Conservation (phyloP, 306 rosid genomes). For the Pachyrhizus erosus region DNA sequence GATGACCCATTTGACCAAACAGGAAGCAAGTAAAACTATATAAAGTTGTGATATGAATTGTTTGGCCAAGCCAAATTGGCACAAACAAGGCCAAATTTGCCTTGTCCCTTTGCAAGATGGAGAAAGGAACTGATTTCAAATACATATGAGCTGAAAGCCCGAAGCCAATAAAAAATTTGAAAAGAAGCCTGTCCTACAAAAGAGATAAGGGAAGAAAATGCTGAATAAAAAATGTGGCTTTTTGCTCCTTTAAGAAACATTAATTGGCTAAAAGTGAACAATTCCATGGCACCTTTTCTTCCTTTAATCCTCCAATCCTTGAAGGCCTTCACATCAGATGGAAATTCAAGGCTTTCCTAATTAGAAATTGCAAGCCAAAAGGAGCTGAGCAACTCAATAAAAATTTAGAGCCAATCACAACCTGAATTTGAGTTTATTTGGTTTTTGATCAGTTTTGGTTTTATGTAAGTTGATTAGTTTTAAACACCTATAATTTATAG, state of each 20-base stretch:
- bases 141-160: neutral
- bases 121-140: slow-evolving; percentile 15
- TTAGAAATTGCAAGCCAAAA: slow-evolving; percentile 14
- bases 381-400: neutral
- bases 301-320: neutral
- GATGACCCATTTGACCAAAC: neutral
- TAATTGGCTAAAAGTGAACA: neutral
- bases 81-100: neutral
- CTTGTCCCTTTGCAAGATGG: neutral
- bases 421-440: slow-evolving; percentile 1
- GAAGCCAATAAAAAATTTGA: neutral
- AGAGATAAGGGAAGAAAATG: neutral
- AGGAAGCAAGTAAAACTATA: slow-evolving; percentile 4
- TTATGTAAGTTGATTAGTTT: slow-evolving; percentile 15
- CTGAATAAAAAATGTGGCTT: neutral
- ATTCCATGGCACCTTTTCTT: neutral
- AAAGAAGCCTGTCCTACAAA: neutral
- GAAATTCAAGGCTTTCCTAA: neutral
- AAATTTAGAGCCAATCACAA: slow-evolving; percentile 1
- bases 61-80: slow-evolving; percentile 2
- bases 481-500: neutral
- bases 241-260: neutral
- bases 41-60: neutral
- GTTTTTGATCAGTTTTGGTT: slow-evolving; percentile 20
- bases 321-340: neutral